These are phyloP conservation scores for Penicillium sp. DNA, from an alignment of 2,329 filamentous ascomycete genomes.

Conservation along the genomic window DNA sequence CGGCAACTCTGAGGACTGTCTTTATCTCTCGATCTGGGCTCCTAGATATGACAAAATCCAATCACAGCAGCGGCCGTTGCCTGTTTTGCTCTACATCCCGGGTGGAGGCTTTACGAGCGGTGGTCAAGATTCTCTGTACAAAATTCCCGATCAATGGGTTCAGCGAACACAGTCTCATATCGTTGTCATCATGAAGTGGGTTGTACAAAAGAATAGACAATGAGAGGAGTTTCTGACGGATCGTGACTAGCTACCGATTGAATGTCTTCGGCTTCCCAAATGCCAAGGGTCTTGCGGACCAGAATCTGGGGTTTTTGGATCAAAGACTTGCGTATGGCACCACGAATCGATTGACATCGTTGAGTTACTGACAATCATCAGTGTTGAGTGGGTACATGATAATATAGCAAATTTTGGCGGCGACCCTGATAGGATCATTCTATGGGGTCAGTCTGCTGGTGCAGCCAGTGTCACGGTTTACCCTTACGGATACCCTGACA, in stretches of 20 bases:
- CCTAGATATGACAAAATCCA: conserved; percentile 27
- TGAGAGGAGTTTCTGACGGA: background rate
- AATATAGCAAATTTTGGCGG: conserved; percentile 43
- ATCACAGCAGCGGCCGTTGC: conserved; percentile 35
- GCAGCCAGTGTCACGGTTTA: conserved; percentile 14
- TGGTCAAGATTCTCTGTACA: conserved; percentile 52
- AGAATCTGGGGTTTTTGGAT: conserved; percentile 50
- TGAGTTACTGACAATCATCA: background rate
- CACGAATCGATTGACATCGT: too few relatives aligned
- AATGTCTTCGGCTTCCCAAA: conserved; percentile 48
- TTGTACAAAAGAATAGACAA: too few relatives aligned
- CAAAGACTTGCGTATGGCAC: conserved; percentile 39
- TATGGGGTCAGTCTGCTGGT: conserved; percentile 53
- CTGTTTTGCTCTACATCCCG: conserved; percentile 55
- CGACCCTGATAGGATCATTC: conserved; percentile 36
- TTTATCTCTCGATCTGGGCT: conserved; percentile 49
- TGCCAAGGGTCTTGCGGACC: conserved; percentile 47
- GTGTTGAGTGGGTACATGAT: conserved; percentile 39
- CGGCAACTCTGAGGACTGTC: conserved; percentile 46
- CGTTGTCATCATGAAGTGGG: conserved; percentile 43
- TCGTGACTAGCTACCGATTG: conserved; percentile 41
- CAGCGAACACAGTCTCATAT: conserved; percentile 44
- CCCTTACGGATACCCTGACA: conserved; percentile 24
- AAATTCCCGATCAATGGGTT: conserved; percentile 47
- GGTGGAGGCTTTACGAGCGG: conserved; percentile 54